Base-by-base conservation (phyloP, 805 yeast species). In the Starmera caribaea region DNA sequence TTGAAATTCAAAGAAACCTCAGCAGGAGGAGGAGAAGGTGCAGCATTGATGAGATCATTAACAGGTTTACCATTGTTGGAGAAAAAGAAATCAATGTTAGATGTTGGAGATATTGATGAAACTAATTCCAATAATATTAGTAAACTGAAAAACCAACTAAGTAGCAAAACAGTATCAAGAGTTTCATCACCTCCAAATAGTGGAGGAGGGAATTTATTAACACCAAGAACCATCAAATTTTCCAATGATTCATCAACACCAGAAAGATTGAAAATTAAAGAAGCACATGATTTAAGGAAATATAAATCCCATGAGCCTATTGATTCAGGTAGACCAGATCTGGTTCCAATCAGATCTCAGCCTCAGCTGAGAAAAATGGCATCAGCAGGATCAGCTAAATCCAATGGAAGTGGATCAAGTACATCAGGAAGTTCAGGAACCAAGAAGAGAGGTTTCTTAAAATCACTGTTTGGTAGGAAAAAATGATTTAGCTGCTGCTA, bases 41-140 rank as follows among this genome's bases (percentile, higher is more conserved):
- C 67, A 0, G 59, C 58, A 31, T 45, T 68, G 15, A 68, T 69
- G 26, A 54, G 73, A 28, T 55, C 66, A 0, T 46, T 68, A 17
- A 68, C 74, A 0, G 73, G 70, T 8, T 21, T 49, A 61, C 55
- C 57, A 3, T 38, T 41, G 14, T 26, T 53, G 3, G 41, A 40
- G 26, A 50, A 46, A 30, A 39, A 40, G 3, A 51, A 46, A 37
- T 54, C 58, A 8, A 48, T 54, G 55, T 39, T 54, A 38, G 57
- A 53, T 40, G 54, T 45, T 5, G 37, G 48, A 29, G 50, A 45
- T 28, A 9, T 21, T 14, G 31, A 15, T 9, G 8, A 11, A 28
- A 11, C 12, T n/a, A 30, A 39, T 13, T 15, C 15, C 8, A 31
- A 32, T 11, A 14, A 36, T 14, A n/a, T 38, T 12, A 30, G 29